Base-by-base conservation (phyloP, 176 grass and related monocot genomes). In the Carex pumila region DNA sequence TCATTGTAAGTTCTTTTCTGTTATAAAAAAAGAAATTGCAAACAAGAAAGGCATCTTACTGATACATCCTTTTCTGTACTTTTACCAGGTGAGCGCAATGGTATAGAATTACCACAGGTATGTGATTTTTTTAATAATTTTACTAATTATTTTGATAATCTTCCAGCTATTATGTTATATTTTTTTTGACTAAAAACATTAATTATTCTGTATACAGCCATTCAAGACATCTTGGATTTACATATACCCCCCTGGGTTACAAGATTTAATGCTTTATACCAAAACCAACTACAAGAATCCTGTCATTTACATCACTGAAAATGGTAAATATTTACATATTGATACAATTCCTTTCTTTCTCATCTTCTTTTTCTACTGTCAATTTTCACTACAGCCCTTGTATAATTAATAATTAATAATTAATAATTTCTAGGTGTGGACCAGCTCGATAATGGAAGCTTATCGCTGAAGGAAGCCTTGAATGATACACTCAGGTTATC, bases 251-350 rank as follows among this genome's bases (percentile, higher is more conserved):
- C 37, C 2, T 21, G 68, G 68, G 31, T 60, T 76, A 62, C 86
- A 81, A 87, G 86, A 98, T 62, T 89, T 94, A 8, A 71, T 93
- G 41, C 67, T 87, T 12, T 93, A 98, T 68, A 89, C 89, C 17
- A 94, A 87, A 79, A 77, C 67, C 54, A 88, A 64, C 78, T 97
- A 97, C 84, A 90, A 92, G 50, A 94, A 94, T 22, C 92, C 95
- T n/a, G 84, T 67, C 25, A 88, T 97, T 89, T 94, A 97, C 86
- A 89, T 97, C 60, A 98, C 92, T 74, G 91, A 98, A 84, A 94
- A 98, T 71, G 92, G 95, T 98, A 85, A 45, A 13, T 50, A 6
- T 71, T 19, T 37, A 43, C n/a, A 39, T 30, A 3, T 68, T 68
- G 65, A 71, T n/a, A 18, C 67, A 71, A n/a, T 43, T 68, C 22